Percentiles rank a stretch among this genome's conserved stretches.
These are phyloP conservation scores for Plasmodium coatneyi DNA, from an alignment of 169 alveolate species.

Conservation along the genomic window DNA sequence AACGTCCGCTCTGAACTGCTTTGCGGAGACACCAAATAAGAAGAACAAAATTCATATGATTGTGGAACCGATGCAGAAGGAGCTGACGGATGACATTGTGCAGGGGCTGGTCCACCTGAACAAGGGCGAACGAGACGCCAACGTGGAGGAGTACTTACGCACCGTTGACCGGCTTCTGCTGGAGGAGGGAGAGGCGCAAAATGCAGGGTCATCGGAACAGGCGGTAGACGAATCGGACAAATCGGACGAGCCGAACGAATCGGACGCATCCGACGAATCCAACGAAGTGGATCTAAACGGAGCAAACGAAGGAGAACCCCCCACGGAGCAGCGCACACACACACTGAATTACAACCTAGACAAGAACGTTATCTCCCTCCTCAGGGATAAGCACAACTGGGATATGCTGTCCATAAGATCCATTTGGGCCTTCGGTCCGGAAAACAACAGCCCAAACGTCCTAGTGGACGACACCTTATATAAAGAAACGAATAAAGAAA, in stretches of 20 bases:
- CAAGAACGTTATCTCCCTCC: constrained; percentile 78
- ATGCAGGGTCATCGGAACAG: constrained; percentile 86
- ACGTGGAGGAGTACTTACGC: constrained; percentile 32
- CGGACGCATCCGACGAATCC: background rate
- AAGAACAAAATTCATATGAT: constrained; percentile 93
- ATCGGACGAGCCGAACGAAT: background rate
- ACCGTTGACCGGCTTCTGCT: constrained; percentile 19
- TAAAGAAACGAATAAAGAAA: constrained; percentile 90
- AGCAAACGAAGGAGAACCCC: background rate
- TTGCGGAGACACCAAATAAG: constrained; percentile 96
- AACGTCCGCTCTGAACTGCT: constrained; percentile 96
- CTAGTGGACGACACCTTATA: constrained; percentile 97
- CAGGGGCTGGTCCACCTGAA: constrained; percentile 85
- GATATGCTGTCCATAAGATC: constrained; percentile 96
- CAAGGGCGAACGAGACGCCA: constrained; percentile 5
- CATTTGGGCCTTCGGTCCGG: constrained; percentile 99
- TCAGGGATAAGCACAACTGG: constrained; percentile 94
- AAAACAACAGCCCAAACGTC: constrained; percentile 92
- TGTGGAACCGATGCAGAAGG: constrained; percentile 96
- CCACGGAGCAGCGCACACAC: constrained; percentile 63
- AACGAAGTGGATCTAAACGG: background rate
- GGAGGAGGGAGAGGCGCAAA: background rate
- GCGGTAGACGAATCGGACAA: constrained; percentile 77
- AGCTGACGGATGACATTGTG: constrained; percentile 91
- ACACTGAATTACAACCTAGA: constrained; percentile 63